Percentiles rank a stretch among this genome's conserved stretches.
Evolutionary conservation across 148 eudicot genomes (phyloP).

Genomic region (Camellia japonica): DNA sequence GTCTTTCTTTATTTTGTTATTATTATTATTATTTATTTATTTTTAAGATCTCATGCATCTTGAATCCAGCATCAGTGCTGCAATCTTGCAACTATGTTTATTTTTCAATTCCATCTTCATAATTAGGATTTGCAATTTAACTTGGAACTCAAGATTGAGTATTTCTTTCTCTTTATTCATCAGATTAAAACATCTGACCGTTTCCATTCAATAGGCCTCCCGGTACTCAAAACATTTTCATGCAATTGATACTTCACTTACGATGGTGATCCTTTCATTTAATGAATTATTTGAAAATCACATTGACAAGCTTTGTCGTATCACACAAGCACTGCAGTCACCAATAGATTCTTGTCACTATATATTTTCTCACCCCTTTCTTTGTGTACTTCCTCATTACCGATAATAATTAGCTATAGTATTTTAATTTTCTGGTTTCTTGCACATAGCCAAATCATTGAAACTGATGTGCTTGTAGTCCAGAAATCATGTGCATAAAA

Average conservation of each 20-base stretch:
- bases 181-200: background rate
- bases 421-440: background rate
- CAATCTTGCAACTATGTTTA: too few species aligned
- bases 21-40: too few species aligned
- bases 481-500: background rate
- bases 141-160: background rate
- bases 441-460: background rate
- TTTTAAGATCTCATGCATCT: too few species aligned
- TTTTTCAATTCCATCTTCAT: background rate
- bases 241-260: background rate
- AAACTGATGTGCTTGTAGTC: background rate
- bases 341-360: background rate
- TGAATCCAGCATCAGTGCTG: too few species aligned
- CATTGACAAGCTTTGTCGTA: too few species aligned
- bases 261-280: background rate
- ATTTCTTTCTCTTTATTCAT: background rate
- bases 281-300: too few species aligned
- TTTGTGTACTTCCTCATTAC: background rate
- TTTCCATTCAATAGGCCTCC: background rate
- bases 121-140: background rate
- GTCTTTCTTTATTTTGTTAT: too few species aligned
- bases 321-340: background rate
- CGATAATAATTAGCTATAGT: background rate
- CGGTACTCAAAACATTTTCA: background rate
- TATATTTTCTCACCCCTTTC: background rate